phyloP scores from a whole-genome alignment of 2,329 filamentous ascomycete species.

The Colletotrichum simmondsii region DNA sequence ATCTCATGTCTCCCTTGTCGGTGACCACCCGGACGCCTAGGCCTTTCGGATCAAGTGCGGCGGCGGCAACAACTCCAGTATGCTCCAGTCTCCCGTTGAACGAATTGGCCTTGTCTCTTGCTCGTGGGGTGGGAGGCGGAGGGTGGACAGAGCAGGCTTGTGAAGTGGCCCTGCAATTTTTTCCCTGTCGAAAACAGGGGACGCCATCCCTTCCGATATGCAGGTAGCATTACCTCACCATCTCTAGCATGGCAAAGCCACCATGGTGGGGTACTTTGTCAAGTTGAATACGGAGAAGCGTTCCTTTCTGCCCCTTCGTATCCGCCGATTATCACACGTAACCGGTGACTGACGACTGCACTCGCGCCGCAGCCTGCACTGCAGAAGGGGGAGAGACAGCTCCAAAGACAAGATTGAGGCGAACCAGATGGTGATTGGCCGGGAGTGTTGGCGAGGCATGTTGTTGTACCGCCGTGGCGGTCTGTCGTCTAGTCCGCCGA shows the following conservation, averaged over 20 bases:
- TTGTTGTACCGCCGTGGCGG: slow-evolving; percentile 23
- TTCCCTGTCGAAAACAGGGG: slow-evolving; percentile 23
- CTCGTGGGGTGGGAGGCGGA: not conserved
- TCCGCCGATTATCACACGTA: slow-evolving; percentile 28
- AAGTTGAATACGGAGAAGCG: slow-evolving; percentile 29
- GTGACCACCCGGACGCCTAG: slow-evolving; percentile 19
- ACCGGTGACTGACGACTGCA: slow-evolving; percentile 23
- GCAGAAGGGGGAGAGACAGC: slow-evolving; percentile 8
- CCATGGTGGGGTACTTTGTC: slow-evolving; percentile 21
- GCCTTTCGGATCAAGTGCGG: slow-evolving; percentile 18
- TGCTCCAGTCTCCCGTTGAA: slow-evolving; percentile 2
- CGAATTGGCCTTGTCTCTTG: not conserved
- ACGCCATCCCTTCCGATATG: slow-evolving; percentile 32
- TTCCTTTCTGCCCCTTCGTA: slow-evolving; percentile 26
- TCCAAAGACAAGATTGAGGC: slow-evolving; percentile 23
- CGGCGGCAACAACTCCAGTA: slow-evolving; percentile 19
- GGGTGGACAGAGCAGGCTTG: not conserved
- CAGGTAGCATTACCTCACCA: slow-evolving; percentile 32
- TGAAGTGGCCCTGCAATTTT: slow-evolving; percentile 21
- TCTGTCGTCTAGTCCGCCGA: slow-evolving; percentile 20
- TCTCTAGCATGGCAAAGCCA: slow-evolving; percentile 29
- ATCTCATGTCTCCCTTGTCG: slow-evolving; percentile 7
- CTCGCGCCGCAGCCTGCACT: slow-evolving; percentile 7
- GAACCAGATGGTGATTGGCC: slow-evolving; percentile 20
- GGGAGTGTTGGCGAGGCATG: slow-evolving; percentile 2